These are phyloP conservation scores for Bryoglossum gracile DNA, from an alignment of 495 filamentous ascomycete species.

Conservation along the genomic window DNA sequence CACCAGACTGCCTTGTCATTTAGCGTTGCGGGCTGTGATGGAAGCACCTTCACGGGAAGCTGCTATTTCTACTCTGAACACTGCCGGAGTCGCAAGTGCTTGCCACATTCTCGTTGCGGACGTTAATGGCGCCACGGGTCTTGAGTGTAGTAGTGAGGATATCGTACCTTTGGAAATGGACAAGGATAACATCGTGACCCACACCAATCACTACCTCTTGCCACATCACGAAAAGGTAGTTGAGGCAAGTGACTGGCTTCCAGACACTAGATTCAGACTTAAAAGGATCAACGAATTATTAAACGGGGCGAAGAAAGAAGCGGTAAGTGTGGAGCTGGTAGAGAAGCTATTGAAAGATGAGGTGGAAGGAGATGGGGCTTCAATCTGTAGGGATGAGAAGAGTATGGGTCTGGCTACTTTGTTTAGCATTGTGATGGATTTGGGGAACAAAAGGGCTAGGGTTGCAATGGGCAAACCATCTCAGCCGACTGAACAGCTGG, in stretches of 20 bases:
- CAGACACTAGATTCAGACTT: conserved; percentile 15
- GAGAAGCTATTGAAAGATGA: conserved; percentile 15
- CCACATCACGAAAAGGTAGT: conserved; percentile 4
- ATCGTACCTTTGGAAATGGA: conserved; percentile 43
- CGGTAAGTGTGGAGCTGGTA: not conserved
- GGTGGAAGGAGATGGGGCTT: conserved; percentile 11
- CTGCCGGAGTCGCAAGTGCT: conserved; percentile 51
- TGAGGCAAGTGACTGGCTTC: conserved; percentile 30
- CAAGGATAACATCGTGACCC: conserved; percentile 40
- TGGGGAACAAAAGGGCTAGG: conserved; percentile 29
- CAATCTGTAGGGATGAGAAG: conserved; percentile 10
- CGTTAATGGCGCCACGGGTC: conserved; percentile 39
- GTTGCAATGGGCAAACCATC: conserved; percentile 38
- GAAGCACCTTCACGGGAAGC: conserved; percentile 45
- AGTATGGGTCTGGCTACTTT: conserved; percentile 28
- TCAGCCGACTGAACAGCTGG: conserved; percentile 12
- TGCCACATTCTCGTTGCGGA: conserved; percentile 58
- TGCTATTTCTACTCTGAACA: conserved; percentile 43
- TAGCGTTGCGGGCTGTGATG: conserved; percentile 52
- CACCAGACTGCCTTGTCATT: conserved; percentile 51
- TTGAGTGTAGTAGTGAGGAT: conserved; percentile 52
- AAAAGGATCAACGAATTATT: conserved; percentile 12
- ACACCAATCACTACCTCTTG: conserved; percentile 56
- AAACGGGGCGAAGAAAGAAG: conserved; percentile 8
- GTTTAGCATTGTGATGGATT: conserved; percentile 44